Evolutionary conservation across 1,139 yeast species (phyloP), one percentile per base, ranked within the genome.

Genomic region (Debaryomyces fabryi): DNA sequence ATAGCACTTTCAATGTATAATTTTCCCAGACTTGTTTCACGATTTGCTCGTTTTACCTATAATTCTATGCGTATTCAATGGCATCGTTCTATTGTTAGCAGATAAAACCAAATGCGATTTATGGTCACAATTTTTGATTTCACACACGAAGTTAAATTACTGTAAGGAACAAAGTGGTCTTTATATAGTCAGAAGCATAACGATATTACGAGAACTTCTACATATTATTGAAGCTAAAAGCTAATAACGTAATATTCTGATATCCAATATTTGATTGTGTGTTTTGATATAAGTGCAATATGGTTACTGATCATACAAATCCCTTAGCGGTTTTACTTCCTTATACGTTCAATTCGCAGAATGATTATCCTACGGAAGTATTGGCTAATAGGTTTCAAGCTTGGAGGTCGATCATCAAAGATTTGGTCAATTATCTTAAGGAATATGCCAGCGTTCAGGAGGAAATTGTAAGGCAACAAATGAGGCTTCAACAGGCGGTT

Each of bases 381-480:
- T 73, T 93, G 57, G 95, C 96, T 3, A 79, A 81, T 35, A 76
- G 99, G 54, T 90, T 92, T 63, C 81, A 85, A 42, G 86, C 96
- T 3, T 93, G 97, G 97, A 75, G 97, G 54, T 78, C 81, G 46
- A 81, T 92, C 47, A 85, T 91, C 51, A 83, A 85, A 50, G 86
- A 92, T 34, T 69, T 93, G 49, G 78, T 88, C 24, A 81, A 77
- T 46, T 93, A 93, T 64, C 74, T 92, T 53, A 81, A 79, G 55
- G 97, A 91, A 59, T 87, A 85, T 44, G 89, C 90, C 12, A 80
- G 87, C 16, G 93, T 88, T 42, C 95, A 90, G 64, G 97, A 91
- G 62, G 97, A 90, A 61, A 81, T 88, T 21, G 85, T 88, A 33
- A 80, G 96, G 52, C 96, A 89, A 61, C 96, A 90, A 64, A 74